Evolutionary conservation across 1,139 yeast species (phyloP).

Genomic region (Zygoascus hellenicus): DNA sequence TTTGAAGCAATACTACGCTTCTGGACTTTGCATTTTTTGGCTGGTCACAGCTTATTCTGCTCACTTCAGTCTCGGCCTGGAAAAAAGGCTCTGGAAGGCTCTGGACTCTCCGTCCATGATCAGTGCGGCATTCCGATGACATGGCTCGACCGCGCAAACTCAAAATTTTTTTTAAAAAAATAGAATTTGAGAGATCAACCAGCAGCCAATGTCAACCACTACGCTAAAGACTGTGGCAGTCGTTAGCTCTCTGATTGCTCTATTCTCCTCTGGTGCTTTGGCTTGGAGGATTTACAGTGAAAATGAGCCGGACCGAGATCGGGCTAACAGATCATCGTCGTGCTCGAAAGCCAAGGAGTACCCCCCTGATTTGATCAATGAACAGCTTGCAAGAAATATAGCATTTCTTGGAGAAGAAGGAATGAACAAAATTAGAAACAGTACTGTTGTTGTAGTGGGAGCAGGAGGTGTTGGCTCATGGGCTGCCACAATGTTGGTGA

Average conservation of each 20-base stretch:
- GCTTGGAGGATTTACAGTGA: constrained; percentile 2
- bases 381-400: constrained; percentile 88
- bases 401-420: constrained; percentile 88
- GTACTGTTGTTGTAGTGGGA: constrained; percentile 84
- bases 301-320: not conserved
- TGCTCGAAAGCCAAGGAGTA: constrained; percentile 30
- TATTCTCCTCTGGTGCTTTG: constrained; percentile 3
- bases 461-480: constrained; percentile 99
- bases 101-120: too few relatives aligned
- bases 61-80: too few relatives aligned
- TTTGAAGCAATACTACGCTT: too few relatives aligned
- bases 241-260: constrained; percentile 5
- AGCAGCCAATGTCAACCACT: too few relatives aligned
- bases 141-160: too few relatives aligned
- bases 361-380: constrained; percentile 66
- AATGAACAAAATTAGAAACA: constrained; percentile 64
- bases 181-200: too few relatives aligned
- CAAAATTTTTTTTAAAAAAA: too few relatives aligned
- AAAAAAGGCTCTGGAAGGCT: too few relatives aligned
- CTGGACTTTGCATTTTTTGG: too few relatives aligned
- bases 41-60: too few relatives aligned
- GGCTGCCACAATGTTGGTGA: constrained; percentile 86
- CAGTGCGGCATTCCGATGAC: too few relatives aligned
- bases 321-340: not conserved
- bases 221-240: constrained; percentile 1